These are phyloP conservation scores for Emergomyces orientalis DNA, from an alignment of 2,329 filamentous ascomycete species.

Conservation along the genomic window DNA sequence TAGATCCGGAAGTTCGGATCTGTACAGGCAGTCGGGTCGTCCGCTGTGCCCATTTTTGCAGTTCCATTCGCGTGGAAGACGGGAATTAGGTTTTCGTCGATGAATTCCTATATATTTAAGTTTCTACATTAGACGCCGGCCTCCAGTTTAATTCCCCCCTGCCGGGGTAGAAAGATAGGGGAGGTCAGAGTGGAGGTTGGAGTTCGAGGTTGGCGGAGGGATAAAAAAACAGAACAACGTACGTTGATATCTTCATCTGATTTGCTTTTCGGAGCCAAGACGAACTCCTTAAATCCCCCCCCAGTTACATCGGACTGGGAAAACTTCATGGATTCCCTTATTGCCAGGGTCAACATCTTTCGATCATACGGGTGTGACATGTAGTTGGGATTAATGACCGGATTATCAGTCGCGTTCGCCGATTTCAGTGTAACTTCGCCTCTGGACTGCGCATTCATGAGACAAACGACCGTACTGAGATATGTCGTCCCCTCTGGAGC, in stretches of 20 bases:
- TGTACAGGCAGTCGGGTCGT: slow-evolving; percentile 10
- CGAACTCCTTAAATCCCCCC: background rate
- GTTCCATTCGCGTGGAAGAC: slow-evolving; percentile 12
- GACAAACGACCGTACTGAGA: background rate
- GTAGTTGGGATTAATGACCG: slow-evolving; percentile 9
- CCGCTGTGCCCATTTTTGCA: slow-evolving; percentile 11
- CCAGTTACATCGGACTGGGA: background rate
- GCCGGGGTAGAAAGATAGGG: background rate
- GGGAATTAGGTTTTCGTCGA: background rate
- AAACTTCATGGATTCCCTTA: slow-evolving; percentile 8
- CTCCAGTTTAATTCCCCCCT: background rate
- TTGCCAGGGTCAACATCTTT: slow-evolving; percentile 4
- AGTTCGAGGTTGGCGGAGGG: too few species aligned
- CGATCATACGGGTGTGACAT: slow-evolving; percentile 14
- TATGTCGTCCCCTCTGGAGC: background rate
- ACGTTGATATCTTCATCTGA: slow-evolving; percentile 9
- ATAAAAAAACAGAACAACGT: too few species aligned
- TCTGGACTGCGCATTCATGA: slow-evolving; percentile 13
- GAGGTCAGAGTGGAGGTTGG: too few species aligned
- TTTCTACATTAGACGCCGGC: background rate
- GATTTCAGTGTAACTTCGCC: slow-evolving; percentile 12
- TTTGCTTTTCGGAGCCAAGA: background rate
- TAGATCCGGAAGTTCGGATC: slow-evolving; percentile 9
- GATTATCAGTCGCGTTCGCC: slow-evolving; percentile 7
- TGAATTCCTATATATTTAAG: background rate